A percentile compares a stretch with the other conserved stretches of the same genome.
Evolutionary conservation across 2,329 filamentous ascomycete genomes (phyloP).

Genomic region (Parastagonospora avenae): DNA sequence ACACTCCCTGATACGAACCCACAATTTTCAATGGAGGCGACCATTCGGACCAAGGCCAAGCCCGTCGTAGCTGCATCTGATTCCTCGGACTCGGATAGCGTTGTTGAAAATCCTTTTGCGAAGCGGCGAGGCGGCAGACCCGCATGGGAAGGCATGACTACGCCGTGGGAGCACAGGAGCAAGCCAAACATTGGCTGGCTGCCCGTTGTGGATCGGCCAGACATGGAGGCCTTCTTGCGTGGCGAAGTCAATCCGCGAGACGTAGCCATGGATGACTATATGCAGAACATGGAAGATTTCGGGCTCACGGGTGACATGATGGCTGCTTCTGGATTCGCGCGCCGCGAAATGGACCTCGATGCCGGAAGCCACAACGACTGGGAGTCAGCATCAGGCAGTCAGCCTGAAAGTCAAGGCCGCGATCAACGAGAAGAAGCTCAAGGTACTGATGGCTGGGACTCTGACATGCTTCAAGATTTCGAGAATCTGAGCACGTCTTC

Average conservation of each 20-base stretch:
- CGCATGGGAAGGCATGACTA: constrained; percentile 37
- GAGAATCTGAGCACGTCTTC: constrained; percentile 58
- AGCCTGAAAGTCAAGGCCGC: constrained; percentile 4
- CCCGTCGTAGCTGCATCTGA: constrained; percentile 5
- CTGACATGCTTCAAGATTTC: constrained; percentile 53
- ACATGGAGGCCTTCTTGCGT: constrained; percentile 26
- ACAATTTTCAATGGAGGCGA: no score
- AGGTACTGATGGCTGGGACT: constrained; percentile 48
- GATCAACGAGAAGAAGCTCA: constrained; percentile 7
- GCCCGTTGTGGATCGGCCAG: constrained; percentile 24
- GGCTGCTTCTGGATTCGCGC: constrained; percentile 32
- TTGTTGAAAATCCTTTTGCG: constrained; percentile 28
- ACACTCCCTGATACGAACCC: no score
- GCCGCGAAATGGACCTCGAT: constrained; percentile 41
- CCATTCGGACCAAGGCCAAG: not conserved
- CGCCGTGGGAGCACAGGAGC: constrained; percentile 40
- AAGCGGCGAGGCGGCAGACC: constrained; percentile 33
- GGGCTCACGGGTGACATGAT: constrained; percentile 41
- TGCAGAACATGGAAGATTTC: constrained; percentile 66
- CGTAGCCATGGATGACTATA: constrained; percentile 68
- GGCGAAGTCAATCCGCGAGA: constrained; percentile 27
- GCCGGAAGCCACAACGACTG: constrained; percentile 40
- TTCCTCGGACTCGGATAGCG: constrained; percentile 29
- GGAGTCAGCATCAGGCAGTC: constrained; percentile 24
- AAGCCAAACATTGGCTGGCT: constrained; percentile 46